Percentiles rank a stretch among this genome's conserved stretches.
phyloP scores from a whole-genome alignment of 1,139 yeast species.

The Pichia sp. region DNA sequence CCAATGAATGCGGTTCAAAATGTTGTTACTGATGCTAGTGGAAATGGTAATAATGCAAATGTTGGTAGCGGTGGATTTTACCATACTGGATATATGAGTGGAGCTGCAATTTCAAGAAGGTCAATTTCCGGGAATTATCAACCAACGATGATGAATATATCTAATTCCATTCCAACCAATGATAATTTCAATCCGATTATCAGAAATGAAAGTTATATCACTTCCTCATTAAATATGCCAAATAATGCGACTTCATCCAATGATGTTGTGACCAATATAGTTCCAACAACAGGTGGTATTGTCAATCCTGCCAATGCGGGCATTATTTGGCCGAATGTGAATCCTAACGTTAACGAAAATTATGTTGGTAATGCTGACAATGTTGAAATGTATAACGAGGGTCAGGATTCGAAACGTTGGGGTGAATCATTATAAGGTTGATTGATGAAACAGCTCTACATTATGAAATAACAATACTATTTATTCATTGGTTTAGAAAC shows the following conservation, averaged over 20 bases:
- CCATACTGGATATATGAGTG: neutral
- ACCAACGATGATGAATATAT: no score
- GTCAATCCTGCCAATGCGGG: neutral
- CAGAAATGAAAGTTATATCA: neutral
- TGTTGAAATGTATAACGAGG: slow-evolving; percentile 1
- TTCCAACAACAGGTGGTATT: neutral
- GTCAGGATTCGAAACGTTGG: neutral
- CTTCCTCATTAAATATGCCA: neutral
- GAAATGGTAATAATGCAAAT: neutral
- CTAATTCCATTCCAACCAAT: neutral
- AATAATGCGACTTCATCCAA: neutral
- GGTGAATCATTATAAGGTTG: neutral
- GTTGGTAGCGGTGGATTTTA: neutral
- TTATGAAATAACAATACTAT: no score
- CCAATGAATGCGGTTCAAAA: neutral
- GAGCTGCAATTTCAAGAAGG: neutral
- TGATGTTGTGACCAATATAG: neutral
- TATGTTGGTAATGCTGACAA: neutral
- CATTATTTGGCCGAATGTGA: neutral
- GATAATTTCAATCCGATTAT: neutral
- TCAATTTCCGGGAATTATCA: neutral
- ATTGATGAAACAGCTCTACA: no score
- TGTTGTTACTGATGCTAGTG: neutral
- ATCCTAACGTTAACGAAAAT: neutral
- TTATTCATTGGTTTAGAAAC: no score